Evolutionary conservation across 306 rosid genomes (phyloP).

Genomic region (Hylodesmum podocarpum): DNA sequence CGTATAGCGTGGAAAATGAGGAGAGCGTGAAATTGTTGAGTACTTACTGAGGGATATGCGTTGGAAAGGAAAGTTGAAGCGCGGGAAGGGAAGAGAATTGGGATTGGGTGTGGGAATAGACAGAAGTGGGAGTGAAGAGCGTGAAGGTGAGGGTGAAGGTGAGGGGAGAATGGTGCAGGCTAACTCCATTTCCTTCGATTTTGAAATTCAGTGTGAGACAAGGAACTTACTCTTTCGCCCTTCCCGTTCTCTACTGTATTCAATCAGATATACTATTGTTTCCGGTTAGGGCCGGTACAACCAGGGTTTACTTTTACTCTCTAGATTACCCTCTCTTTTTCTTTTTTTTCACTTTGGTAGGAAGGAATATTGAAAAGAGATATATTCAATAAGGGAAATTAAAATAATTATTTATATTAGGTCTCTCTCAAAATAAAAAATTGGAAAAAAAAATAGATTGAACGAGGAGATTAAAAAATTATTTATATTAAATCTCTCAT

Average conservation of each 20-base stretch:
- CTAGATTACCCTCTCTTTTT: too few species aligned
- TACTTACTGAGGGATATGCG: slow-evolving; percentile 16
- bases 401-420: too few species aligned
- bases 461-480: too few species aligned
- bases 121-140: slow-evolving; percentile 30
- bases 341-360: too few species aligned
- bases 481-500: too few species aligned
- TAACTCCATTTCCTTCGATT: slow-evolving; percentile 28
- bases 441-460: too few species aligned
- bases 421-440: too few species aligned
- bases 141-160: too few species aligned
- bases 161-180: slow-evolving; percentile 16
- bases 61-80: slow-evolving; percentile 23
- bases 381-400: too few species aligned
- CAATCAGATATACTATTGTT: not conserved
- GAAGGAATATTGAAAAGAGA: too few species aligned
- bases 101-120: not conserved
- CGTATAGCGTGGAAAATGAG: not conserved
- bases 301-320: slow-evolving; percentile 16
- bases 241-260: not conserved
- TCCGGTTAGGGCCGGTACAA: not conserved
- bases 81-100: not conserved
- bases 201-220: not conserved
- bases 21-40: not conserved
- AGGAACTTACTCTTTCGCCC: not conserved